phyloP scores from a whole-genome alignment of 2,329 filamentous ascomycete species.

The Cladophialophora chaetospira region DNA sequence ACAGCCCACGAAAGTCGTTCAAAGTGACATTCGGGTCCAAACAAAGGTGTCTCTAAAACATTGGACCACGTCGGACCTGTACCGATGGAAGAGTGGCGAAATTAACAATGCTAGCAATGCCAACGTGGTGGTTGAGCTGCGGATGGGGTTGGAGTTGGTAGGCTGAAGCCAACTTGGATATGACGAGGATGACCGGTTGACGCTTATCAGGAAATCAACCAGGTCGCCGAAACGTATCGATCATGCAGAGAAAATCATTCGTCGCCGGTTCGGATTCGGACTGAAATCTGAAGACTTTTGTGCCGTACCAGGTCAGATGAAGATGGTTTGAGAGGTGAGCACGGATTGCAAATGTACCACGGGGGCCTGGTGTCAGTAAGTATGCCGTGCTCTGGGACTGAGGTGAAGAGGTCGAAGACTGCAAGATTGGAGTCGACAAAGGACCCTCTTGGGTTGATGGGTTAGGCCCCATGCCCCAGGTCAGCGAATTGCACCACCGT shows the following conservation, averaged over 20 bases:
- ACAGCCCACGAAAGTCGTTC: background rate
- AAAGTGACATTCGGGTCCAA: background rate
- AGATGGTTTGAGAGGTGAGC: conserved; percentile 10
- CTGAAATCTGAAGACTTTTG: conserved; percentile 15
- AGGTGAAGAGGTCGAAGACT: conserved; percentile 27
- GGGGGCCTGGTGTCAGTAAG: conserved; percentile 10
- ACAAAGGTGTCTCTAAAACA: background rate
- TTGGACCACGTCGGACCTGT: background rate
- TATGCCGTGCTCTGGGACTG: conserved; percentile 13
- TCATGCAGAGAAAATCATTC: conserved; percentile 4
- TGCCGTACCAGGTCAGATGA: conserved; percentile 7
- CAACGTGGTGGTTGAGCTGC: background rate
- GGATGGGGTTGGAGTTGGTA: background rate
- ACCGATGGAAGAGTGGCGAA: background rate
- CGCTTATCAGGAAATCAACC: conserved; percentile 12
- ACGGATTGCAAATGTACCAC: conserved; percentile 26
- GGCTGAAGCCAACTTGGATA: conserved; percentile 1
- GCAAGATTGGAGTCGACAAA: conserved; percentile 20
- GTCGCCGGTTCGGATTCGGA: conserved; percentile 7
- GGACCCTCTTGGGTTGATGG: conserved; percentile 20
- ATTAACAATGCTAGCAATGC: background rate
- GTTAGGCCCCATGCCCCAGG: conserved; percentile 21
- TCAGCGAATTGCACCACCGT: conserved; percentile 24
- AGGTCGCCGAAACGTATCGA: conserved; percentile 11
- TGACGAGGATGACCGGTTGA: conserved; percentile 2